These are phyloP conservation scores for Curvularia sp. DNA, from an alignment of 2,329 filamentous ascomycete species.

Conservation along the genomic window DNA sequence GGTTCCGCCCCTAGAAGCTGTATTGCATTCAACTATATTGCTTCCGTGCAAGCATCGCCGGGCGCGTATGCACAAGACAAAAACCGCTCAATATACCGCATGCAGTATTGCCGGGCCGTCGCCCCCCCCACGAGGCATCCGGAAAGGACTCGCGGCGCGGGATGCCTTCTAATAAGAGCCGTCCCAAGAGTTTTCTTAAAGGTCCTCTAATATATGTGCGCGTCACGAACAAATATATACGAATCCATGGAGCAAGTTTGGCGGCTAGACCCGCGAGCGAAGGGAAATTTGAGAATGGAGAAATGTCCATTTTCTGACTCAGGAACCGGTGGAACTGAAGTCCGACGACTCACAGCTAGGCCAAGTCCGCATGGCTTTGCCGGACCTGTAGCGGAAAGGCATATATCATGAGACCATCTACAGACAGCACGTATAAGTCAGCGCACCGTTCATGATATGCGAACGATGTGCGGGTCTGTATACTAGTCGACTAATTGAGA, in stretches of 20 bases:
- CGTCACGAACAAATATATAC: conserved; percentile 3
- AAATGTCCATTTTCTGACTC: background rate
- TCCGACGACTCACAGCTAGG: background rate
- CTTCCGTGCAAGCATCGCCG: conserved; percentile 5
- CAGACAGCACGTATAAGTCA: conserved; percentile 5
- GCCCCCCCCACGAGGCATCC: conserved; percentile 9
- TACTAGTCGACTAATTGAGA: conserved; percentile 1
- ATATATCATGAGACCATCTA: background rate
- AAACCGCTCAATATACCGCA: conserved; percentile 12
- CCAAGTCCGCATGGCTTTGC: background rate
- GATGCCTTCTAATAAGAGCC: background rate
- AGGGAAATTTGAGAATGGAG: background rate
- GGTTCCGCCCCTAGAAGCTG: conserved; percentile 4
- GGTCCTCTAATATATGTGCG: conserved; percentile 4
- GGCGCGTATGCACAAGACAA: conserved; percentile 9
- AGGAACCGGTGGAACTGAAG: background rate
- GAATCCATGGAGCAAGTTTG: background rate
- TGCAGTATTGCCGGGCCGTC: conserved; percentile 2
- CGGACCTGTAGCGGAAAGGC: background rate
- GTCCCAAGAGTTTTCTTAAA: conserved; percentile 1
- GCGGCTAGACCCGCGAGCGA: background rate
- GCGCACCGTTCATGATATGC: conserved; percentile 17
- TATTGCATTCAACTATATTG: conserved; percentile 7
- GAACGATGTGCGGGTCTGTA: conserved; percentile 11
- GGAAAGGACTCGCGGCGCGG: conserved; percentile 5